Evolutionary conservation across 495 filamentous ascomycete species (phyloP).

Genomic region (Penicillium malachiteum): DNA sequence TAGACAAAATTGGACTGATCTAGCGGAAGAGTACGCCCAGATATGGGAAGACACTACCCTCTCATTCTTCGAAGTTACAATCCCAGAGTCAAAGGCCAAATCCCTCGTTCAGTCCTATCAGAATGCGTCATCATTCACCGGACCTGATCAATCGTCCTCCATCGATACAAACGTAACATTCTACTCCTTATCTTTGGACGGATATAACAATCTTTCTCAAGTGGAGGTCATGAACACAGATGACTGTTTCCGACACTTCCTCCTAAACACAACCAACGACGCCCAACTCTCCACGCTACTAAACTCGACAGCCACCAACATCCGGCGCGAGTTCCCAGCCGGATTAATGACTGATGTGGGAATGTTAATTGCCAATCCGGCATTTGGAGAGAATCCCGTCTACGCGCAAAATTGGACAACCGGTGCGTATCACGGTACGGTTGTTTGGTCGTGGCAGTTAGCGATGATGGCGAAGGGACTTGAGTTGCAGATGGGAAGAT

Average conservation of each 20-base stretch:
- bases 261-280: slow-evolving; percentile 61
- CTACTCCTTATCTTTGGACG: slow-evolving; percentile 56
- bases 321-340: slow-evolving; percentile 56
- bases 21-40: slow-evolving; percentile 51
- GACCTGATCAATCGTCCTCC: slow-evolving; percentile 36
- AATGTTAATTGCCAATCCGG: slow-evolving; percentile 61
- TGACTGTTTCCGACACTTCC: slow-evolving; percentile 61
- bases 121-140: slow-evolving; percentile 36
- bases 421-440: slow-evolving; percentile 62
- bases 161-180: slow-evolving; percentile 51
- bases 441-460: slow-evolving; percentile 65
- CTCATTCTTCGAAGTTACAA: slow-evolving; percentile 49
- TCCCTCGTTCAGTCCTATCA: slow-evolving; percentile 49
- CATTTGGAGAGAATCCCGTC: slow-evolving; percentile 50
- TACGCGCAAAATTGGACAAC: slow-evolving; percentile 54
- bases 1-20: slow-evolving; percentile 40
- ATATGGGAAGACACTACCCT: slow-evolving; percentile 65
- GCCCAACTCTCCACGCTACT: slow-evolving; percentile 55
- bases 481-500: slow-evolving; percentile 46
- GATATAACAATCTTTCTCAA: slow-evolving; percentile 47
- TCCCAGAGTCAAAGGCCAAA: slow-evolving; percentile 43
- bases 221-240: slow-evolving; percentile 64
- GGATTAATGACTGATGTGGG: slow-evolving; percentile 58
- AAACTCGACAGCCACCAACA: slow-evolving; percentile 54
- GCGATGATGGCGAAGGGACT: slow-evolving; percentile 65